phyloP scores from a whole-genome alignment of 176 grass and related monocot species.

The Olyra latifolia region DNA sequence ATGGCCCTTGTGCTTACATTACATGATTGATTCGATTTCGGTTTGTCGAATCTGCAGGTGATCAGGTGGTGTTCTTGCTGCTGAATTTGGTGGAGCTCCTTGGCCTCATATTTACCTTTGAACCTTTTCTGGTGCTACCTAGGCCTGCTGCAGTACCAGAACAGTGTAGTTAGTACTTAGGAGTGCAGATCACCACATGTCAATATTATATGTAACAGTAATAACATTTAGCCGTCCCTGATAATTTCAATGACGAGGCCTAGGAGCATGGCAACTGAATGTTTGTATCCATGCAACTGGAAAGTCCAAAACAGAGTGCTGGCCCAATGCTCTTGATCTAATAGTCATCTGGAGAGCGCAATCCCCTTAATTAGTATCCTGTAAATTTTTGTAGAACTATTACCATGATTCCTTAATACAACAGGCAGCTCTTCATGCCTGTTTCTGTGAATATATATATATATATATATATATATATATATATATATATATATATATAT shows the following conservation, averaged over 20 bases:
- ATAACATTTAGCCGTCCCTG: neutral
- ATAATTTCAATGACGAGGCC: neutral
- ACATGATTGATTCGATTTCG: neutral
- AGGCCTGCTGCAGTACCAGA: neutral
- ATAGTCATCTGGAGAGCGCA: too few relatives aligned
- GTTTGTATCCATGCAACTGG: neutral
- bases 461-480: too few relatives aligned
- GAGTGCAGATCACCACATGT: neutral
- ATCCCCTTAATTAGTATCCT: too few relatives aligned
- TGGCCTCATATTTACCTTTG: constrained; percentile 35
- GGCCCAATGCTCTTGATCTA: neutral
- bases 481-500: too few relatives aligned
- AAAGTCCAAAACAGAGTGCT: neutral
- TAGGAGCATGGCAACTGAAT: neutral
- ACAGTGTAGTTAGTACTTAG: neutral
- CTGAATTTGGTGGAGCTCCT: constrained; percentile 42
- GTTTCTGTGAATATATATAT: too few relatives aligned
- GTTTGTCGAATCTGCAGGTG: constrained; percentile 17
- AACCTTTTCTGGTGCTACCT: constrained; percentile 50
- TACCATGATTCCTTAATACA: too few relatives aligned
- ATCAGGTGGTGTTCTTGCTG: constrained; percentile 45
- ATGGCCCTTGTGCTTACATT: neutral
- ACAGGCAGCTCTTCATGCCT: too few relatives aligned
- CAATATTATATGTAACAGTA: neutral
- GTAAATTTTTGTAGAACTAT: too few relatives aligned